Percentiles rank a stretch among this genome's conserved stretches.
These are phyloP conservation scores for Barnettozyma californica DNA, from an alignment of 805 yeast genomes.

Conservation along the genomic window DNA sequence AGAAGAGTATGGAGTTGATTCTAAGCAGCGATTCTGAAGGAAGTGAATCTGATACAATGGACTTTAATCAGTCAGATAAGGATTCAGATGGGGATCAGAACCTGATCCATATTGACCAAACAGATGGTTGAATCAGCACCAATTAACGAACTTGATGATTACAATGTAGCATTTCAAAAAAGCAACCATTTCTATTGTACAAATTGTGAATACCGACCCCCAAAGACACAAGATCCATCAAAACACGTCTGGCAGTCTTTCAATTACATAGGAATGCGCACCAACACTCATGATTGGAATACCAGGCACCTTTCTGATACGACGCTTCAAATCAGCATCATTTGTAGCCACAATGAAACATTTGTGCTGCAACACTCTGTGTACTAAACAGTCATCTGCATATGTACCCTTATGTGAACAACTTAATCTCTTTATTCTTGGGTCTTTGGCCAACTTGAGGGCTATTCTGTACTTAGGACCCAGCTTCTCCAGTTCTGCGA, in stretches of 20 bases:
- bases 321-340: constrained; percentile 92
- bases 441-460: constrained; percentile 85
- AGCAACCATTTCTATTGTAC: background rate
- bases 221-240: constrained; percentile 20
- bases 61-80: background rate
- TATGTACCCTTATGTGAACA: constrained; percentile 95
- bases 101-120: background rate
- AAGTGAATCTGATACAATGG: constrained; percentile 1
- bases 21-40: constrained; percentile 14
- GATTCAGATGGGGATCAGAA: background rate
- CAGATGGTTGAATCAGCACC: background rate
- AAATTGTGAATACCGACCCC: background rate
- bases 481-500: constrained; percentile 94
- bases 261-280: constrained; percentile 85
- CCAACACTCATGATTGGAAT: constrained; percentile 97
- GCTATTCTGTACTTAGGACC: constrained; percentile 96
- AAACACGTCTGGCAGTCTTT: constrained; percentile 92
- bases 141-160: background rate
- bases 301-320: constrained; percentile 95
- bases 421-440: constrained; percentile 77
- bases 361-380: constrained; percentile 91
- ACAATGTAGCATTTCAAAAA: background rate
- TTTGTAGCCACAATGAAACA: constrained; percentile 97
- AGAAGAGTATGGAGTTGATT: constrained; percentile 17
- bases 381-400: constrained; percentile 96